Evolutionary conservation across 1,284 basidiomycete genomes (phyloP).

Genomic region (Malassezia obtusa): DNA sequence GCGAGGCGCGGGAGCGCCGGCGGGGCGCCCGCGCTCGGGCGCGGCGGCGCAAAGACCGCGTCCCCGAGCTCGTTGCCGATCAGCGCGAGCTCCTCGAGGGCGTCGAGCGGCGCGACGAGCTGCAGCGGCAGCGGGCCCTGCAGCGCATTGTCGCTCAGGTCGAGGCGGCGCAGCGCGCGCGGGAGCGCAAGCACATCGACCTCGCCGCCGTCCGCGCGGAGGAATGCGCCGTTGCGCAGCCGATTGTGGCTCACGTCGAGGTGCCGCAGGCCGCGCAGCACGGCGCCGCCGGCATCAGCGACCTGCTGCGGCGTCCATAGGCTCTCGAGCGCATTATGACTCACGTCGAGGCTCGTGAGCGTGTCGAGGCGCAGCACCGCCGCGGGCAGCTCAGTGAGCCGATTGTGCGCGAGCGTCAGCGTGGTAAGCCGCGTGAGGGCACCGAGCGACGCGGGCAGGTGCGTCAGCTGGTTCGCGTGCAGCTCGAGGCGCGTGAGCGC

Average conservation of each 20-base stretch:
- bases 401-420: conserved; percentile 32
- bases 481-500: conserved; percentile 32
- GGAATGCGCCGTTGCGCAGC: conserved; percentile 25
- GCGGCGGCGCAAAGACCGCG: conserved; percentile 21
- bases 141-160: conserved; percentile 31
- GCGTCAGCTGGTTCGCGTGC: conserved; percentile 29
- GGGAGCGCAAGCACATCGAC: conserved; percentile 19
- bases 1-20: conserved; percentile 12
- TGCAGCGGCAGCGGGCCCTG: conserved; percentile 27
- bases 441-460: conserved; percentile 23
- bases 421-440: conserved; percentile 28
- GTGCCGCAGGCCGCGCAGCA: conserved; percentile 23
- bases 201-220: conserved; percentile 2
- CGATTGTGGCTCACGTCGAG: conserved; percentile 34
- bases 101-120: conserved; percentile 11
- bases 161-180: conserved; percentile 21
- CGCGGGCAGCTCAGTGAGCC: conserved; percentile 23
- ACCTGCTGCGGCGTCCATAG: conserved; percentile 28
- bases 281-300: neutral
- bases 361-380: conserved; percentile 28
- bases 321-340: conserved; percentile 29
- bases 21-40: neutral
- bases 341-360: conserved; percentile 35
- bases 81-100: conserved; percentile 28
- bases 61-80: conserved; percentile 34